Evolutionary conservation across 139 green algal genomes (phyloP).

Genomic region (Edaphochlamys debaryana): DNA sequence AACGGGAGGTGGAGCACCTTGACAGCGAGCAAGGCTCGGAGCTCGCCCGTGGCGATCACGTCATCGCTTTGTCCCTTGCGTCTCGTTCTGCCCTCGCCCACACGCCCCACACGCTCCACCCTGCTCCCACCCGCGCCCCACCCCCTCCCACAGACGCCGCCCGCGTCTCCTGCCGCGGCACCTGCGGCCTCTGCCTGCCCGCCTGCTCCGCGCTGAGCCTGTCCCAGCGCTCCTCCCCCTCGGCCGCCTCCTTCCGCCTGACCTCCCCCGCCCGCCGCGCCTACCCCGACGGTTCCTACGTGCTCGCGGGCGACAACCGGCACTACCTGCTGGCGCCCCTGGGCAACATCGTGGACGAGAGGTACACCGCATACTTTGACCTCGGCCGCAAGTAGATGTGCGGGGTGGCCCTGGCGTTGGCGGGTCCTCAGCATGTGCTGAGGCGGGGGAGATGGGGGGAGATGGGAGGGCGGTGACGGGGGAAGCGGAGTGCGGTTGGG

Average conservation of each 20-base stretch:
- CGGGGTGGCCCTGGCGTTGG: too few relatives aligned
- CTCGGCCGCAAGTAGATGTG: too few relatives aligned
- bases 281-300: constrained; percentile 25
- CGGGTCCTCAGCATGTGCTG: too few relatives aligned
- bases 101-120: neutral
- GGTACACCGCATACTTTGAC: too few relatives aligned
- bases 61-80: too few relatives aligned
- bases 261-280: constrained; percentile 5
- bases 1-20: too few relatives aligned
- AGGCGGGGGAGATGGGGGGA: too few relatives aligned
- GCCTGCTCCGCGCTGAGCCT: constrained; percentile 11
- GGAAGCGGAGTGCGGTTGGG: too few relatives aligned
- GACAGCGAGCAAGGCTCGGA: too few relatives aligned
- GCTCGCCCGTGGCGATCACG: too few relatives aligned
- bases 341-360: constrained; percentile 36
- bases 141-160: neutral
- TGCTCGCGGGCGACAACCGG: constrained; percentile 16
- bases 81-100: too few relatives aligned
- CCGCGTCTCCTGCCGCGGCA: neutral
- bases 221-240: constrained; percentile 17
- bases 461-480: too few relatives aligned
- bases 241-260: constrained; percentile 18
- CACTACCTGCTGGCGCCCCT: constrained; percentile 42
- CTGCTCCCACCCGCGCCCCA: neutral
- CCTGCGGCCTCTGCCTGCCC: constrained; percentile 17